Evolutionary conservation across 495 filamentous ascomycete species (phyloP).

Genomic region (Aspergillus ostianus): DNA sequence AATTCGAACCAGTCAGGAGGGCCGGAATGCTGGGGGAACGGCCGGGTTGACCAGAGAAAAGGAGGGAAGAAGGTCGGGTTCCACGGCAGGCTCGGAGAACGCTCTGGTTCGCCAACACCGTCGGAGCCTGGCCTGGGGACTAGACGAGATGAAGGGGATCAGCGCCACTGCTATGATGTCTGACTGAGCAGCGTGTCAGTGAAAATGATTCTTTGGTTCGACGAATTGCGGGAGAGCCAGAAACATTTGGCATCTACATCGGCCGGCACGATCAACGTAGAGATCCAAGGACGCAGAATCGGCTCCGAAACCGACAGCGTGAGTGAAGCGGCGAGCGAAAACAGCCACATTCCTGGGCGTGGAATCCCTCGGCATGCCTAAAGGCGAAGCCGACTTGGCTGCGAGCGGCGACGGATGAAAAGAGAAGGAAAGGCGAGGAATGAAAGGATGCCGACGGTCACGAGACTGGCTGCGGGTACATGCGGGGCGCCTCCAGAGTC

Average conservation of each 20-base stretch:
- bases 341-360: not conserved
- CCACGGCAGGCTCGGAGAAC: constrained; percentile 14
- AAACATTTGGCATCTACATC: not conserved
- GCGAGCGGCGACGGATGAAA: not conserved
- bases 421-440: constrained; percentile 5
- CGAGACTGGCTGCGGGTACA: not conserved
- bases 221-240: not conserved
- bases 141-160: constrained; percentile 10
- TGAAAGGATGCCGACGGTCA: not conserved
- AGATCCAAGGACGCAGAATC: not conserved
- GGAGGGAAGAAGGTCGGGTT: constrained; percentile 13
- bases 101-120: constrained; percentile 10
- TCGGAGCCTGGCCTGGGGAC: constrained; percentile 7
- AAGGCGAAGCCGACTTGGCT: constrained; percentile 10
- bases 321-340: not conserved
- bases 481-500: constrained; percentile 3
- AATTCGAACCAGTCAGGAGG: constrained; percentile 7
- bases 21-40: constrained; percentile 11
- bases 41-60: constrained; percentile 6
- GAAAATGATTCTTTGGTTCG: constrained; percentile 5
- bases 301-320: not conserved
- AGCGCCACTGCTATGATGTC: constrained; percentile 1
- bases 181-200: constrained; percentile 2
- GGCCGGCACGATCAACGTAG: not conserved
- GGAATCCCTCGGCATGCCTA: constrained; percentile 10